Conservation (phyloP, 352 stramenopile species). For the Phytophthora colocasiae region DNA sequence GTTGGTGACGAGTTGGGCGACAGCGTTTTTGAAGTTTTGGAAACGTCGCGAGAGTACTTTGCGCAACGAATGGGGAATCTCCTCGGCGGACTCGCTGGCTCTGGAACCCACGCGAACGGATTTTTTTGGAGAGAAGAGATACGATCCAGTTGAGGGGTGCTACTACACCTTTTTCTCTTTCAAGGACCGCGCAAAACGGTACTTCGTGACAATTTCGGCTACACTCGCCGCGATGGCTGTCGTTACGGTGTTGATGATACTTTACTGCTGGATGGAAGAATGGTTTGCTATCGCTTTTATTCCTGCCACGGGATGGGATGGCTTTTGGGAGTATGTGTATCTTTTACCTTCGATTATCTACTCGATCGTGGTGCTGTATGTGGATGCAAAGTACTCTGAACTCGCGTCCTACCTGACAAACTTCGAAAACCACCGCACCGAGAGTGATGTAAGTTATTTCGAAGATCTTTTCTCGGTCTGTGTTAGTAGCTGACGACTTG, state of each 20-base stretch:
- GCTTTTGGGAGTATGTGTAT: conserved; percentile 73
- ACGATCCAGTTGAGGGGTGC: conserved; percentile 80
- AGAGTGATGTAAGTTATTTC: conserved; percentile 71
- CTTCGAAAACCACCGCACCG: conserved; percentile 93
- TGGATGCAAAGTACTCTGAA: conserved; percentile 89
- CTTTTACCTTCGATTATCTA: conserved; percentile 77
- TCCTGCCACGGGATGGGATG: conserved; percentile 66
- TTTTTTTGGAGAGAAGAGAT: conserved; percentile 76
- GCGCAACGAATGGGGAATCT: conserved; percentile 88
- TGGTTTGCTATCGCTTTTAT: conserved; percentile 71
- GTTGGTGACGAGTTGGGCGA: conserved; percentile 91
- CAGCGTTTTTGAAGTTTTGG: conserved; percentile 92
- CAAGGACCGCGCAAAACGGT: conserved; percentile 80
- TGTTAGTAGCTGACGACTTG: conserved; percentile 14
- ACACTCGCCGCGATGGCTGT: conserved; percentile 73
- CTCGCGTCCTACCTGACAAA: conserved; percentile 94
- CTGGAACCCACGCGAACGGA: conserved; percentile 68
- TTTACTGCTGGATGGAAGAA: conserved; percentile 84
- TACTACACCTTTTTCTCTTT: conserved; percentile 87
- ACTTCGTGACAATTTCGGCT: conserved; percentile 72
- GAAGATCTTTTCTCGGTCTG: conserved; percentile 3
- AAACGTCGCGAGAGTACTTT: conserved; percentile 89
- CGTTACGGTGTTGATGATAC: conserved; percentile 80
- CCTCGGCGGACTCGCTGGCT: conserved; percentile 40
- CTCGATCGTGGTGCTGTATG: conserved; percentile 75